Base-by-base conservation (phyloP, 1,284 basidiomycete species). In the Apiotrichum gamsii region DNA sequence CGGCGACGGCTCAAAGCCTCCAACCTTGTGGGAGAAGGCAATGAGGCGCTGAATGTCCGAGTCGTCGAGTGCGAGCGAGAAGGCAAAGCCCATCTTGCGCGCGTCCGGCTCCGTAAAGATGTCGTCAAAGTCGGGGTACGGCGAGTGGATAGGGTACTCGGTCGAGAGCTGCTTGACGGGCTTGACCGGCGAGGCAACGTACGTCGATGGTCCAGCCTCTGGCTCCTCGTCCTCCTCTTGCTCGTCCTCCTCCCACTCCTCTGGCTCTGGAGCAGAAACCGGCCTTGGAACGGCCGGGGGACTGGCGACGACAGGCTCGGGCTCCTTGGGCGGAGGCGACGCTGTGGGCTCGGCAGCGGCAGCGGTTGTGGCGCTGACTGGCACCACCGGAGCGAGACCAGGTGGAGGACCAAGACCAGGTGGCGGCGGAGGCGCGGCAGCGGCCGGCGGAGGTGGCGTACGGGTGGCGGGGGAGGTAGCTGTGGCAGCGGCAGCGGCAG, bases 111-210 rank as follows among this genome's bases (percentile, higher is more conserved):
- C 32, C 37, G 39, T 50, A 29, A 77, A 78, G 15, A 58, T 47
- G 39, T 78, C 80, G 53, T 90, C 87, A 53, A 90, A 83, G 60
- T 90, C 87, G n/a, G 87, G 87, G 76, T 89, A 90, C n/a, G 87
- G 84, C 65, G 79, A 87, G 51, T 80, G 72, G 39, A 74, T 76
- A 23, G 74, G 69, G 18, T 76, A 65, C 11, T 52, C 50, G 32
- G 53, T 43, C 14, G 39, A 30, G 28, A 39, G 44, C 20, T 34
- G 51, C 54, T 21, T 58, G 58, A 15, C 51, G 54, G 31, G 51
- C 41, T 34, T 50, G 40, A 21, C 52, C 40, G 40, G 52, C 41
- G 19, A 52, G 30, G 21, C 51, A 13, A 58, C 45, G 16, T 64
- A 59, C 2, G 67, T 62, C 8, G 67, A 65, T 8, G 69, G 61